A percentile compares a stretch with the other conserved stretches of the same genome.
Evolutionary conservation across 2,329 filamentous ascomycete species (phyloP).

Genomic region (Plectosphaerella sp.): DNA sequence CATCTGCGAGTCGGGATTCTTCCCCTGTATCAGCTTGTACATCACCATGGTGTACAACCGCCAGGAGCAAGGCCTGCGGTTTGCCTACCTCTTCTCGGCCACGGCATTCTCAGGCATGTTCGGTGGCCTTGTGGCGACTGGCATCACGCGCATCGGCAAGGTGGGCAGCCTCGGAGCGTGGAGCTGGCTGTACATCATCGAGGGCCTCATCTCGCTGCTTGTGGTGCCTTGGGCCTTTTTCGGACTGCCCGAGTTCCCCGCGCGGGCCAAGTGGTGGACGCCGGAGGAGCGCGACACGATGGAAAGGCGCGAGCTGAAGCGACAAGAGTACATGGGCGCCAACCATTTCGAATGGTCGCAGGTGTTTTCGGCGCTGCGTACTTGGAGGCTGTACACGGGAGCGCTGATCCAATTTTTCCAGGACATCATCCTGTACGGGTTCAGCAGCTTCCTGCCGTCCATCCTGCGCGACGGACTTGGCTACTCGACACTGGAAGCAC

Average conservation of each 20-base stretch:
- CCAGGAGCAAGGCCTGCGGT: slow-evolving; percentile 17
- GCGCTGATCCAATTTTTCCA: slow-evolving; percentile 46
- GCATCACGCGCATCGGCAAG: slow-evolving; percentile 35
- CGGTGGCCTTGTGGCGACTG: slow-evolving; percentile 23
- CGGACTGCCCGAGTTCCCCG: slow-evolving; percentile 38
- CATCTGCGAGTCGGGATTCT: slow-evolving; percentile 11
- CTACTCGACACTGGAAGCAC: slow-evolving; percentile 41
- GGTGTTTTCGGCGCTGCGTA: slow-evolving; percentile 38
- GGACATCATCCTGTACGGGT: slow-evolving; percentile 48
- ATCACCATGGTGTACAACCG: slow-evolving; percentile 7
- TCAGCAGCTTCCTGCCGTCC: slow-evolving; percentile 51
- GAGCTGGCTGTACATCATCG: slow-evolving; percentile 47
- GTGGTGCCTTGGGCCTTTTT: slow-evolving; percentile 39
- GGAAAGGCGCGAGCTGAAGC: slow-evolving; percentile 37
- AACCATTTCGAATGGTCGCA: slow-evolving; percentile 46
- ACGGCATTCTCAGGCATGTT: slow-evolving; percentile 24
- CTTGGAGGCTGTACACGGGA: slow-evolving; percentile 46
- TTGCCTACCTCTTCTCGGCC: slow-evolving; percentile 23
- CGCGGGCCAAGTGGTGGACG: slow-evolving; percentile 41
- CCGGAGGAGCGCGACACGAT: slow-evolving; percentile 44
- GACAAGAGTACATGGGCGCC: slow-evolving; percentile 39
- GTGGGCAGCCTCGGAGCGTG: slow-evolving; percentile 40
- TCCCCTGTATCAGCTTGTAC: slow-evolving; percentile 24
- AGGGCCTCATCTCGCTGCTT: slow-evolving; percentile 32
- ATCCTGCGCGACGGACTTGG: slow-evolving; percentile 45